These are phyloP conservation scores for Dioscorea cayenensis DNA, from an alignment of 116 monocot genomes.

Conservation along the genomic window DNA sequence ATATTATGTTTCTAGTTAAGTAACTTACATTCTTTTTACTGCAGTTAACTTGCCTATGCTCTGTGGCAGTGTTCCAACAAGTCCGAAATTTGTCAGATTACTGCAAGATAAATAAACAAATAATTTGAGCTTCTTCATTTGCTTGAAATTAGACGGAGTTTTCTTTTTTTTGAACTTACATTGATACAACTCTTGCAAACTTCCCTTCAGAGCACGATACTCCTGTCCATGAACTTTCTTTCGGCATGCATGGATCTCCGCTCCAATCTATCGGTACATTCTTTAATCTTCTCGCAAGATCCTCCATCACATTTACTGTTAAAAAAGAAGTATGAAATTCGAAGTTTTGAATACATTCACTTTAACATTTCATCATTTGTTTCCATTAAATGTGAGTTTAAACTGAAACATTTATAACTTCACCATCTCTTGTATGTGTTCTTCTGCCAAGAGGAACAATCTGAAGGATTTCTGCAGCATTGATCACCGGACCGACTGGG, in stretches of 20 bases:
- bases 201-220: constrained; percentile 33
- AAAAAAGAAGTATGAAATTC: background rate
- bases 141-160: background rate
- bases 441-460: constrained; percentile 49
- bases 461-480: constrained; percentile 73
- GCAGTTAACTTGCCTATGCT: constrained; percentile 58
- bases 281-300: constrained; percentile 33
- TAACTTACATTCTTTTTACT: constrained; percentile 55
- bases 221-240: constrained; percentile 44
- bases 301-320: constrained; percentile 53
- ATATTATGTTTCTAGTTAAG: background rate
- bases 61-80: constrained; percentile 60
- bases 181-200: constrained; percentile 20
- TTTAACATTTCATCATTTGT: background rate
- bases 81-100: constrained; percentile 52
- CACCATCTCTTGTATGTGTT: constrained; percentile 81
- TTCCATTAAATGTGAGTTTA: background rate
- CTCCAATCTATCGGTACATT: constrained; percentile 51
- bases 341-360: background rate
- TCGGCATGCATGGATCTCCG: constrained; percentile 63
- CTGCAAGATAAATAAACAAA: constrained; percentile 20
- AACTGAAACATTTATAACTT: background rate
- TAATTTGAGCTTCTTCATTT: background rate
- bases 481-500: constrained; percentile 77
- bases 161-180: constrained; percentile 30